Evolutionary conservation across 2,329 filamentous ascomycete species (phyloP).

Genomic region (Grosmannia penicillata): DNA sequence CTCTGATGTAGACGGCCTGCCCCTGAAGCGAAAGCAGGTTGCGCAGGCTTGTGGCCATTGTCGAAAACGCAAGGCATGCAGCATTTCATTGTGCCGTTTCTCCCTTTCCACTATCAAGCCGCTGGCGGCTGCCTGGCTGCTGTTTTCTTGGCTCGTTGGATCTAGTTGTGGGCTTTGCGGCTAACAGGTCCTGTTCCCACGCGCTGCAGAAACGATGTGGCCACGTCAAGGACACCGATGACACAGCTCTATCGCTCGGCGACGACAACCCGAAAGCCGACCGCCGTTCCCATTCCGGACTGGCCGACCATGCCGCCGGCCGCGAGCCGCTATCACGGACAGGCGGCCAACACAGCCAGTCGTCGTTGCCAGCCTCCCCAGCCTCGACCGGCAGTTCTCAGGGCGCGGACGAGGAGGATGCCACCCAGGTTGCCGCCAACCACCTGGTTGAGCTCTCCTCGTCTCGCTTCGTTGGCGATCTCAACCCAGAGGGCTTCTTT

Average conservation of each 20-base stretch:
- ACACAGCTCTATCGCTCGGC: too few relatives aligned
- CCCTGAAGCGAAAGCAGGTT: constrained; percentile 44
- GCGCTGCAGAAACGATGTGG: constrained; percentile 29
- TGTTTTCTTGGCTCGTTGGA: too few relatives aligned
- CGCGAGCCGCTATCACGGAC: not conserved
- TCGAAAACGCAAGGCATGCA: constrained; percentile 36
- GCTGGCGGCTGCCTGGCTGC: too few relatives aligned
- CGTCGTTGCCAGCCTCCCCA: not conserved
- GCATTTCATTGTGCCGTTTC: not conserved
- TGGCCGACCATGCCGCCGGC: not conserved
- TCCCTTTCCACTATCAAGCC: too few relatives aligned
- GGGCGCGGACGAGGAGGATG: constrained; percentile 7
- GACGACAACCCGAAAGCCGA: not conserved
- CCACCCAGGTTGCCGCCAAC: constrained; percentile 14
- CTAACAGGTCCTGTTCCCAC: too few relatives aligned
- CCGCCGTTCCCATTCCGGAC: not conserved
- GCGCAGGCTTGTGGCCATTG: constrained; percentile 41
- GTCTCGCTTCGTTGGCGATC: constrained; percentile 39
- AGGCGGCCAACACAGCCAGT: not conserved
- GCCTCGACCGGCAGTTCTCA: too few relatives aligned
- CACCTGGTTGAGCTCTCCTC: constrained; percentile 17
- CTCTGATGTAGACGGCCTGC: constrained; percentile 36
- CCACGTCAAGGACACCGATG: constrained; percentile 21
- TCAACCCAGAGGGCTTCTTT: constrained; percentile 46
- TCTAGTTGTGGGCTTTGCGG: too few relatives aligned